These are phyloP conservation scores for Epithemia pelagica DNA, from an alignment of 108 stramenopile genomes.

Conservation along the genomic window DNA sequence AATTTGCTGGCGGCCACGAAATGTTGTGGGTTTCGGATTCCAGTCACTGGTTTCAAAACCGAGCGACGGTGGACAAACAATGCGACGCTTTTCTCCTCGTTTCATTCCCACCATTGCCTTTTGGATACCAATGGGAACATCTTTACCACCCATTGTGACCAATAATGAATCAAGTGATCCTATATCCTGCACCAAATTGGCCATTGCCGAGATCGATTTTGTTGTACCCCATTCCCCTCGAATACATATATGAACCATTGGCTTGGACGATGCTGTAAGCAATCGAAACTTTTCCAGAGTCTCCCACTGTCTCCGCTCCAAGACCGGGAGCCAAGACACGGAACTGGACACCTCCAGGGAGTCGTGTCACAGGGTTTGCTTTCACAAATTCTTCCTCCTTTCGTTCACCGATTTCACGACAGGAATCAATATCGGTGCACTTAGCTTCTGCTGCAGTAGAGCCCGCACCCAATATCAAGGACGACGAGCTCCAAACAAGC, in stretches of 20 bases:
- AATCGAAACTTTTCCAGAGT: not conserved
- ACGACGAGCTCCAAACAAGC: no score
- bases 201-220: slow-evolving; percentile 32
- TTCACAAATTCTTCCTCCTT: slow-evolving; percentile 35
- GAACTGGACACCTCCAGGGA: slow-evolving; percentile 7
- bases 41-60: slow-evolving; percentile 49
- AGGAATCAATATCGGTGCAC: slow-evolving; percentile 53
- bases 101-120: slow-evolving; percentile 46
- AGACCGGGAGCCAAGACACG: slow-evolving; percentile 16
- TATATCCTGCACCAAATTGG: not conserved
- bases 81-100: slow-evolving; percentile 35
- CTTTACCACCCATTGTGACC: slow-evolving; percentile 23
- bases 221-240: slow-evolving; percentile 5
- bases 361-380: slow-evolving; percentile 29
- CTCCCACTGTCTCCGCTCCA: not conserved
- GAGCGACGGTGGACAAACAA: slow-evolving; percentile 39
- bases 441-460: not conserved
- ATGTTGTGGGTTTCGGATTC: slow-evolving; percentile 36
- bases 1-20: slow-evolving; percentile 29
- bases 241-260: slow-evolving; percentile 26
- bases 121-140: slow-evolving; percentile 48
- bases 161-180: slow-evolving; percentile 21
- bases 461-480: not conserved
- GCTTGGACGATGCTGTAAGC: slow-evolving; percentile 16
- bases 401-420: slow-evolving; percentile 48